Percentiles rank a stretch among this genome's conserved stretches.
Conservation (phyloP, 306 rosid genomes). For the Quercus berberidifolia region DNA sequence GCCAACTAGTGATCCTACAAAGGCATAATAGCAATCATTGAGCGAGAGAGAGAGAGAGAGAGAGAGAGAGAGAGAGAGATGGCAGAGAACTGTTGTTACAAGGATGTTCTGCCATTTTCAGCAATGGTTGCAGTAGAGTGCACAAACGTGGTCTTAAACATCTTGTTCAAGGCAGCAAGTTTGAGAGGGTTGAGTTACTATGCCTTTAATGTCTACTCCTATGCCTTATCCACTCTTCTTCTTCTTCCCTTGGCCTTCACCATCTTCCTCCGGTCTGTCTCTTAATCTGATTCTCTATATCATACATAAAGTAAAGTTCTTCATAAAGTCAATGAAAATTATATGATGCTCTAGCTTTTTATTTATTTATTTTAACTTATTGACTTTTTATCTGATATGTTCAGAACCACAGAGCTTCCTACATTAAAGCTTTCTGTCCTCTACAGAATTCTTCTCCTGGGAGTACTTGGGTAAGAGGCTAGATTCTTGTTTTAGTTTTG, state of each 20-base stretch:
- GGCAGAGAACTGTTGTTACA: conserved; percentile 19
- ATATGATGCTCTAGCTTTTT: neutral
- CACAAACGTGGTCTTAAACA: conserved; percentile 38
- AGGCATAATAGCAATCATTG: neutral
- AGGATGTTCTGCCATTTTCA: conserved; percentile 39
- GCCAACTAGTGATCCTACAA: neutral
- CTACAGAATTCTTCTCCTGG: conserved; percentile 34
- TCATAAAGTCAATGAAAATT: neutral
- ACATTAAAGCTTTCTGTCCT: conserved; percentile 27
- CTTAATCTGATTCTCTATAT: neutral
- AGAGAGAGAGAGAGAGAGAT: conserved; percentile 23
- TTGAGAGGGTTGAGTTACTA: conserved; percentile 42
- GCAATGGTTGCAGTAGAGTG: conserved; percentile 51
- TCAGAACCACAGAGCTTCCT: conserved; percentile 48
- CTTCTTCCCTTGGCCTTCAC: conserved; percentile 47
- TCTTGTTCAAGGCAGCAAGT: conserved; percentile 53
- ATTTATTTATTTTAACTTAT: neutral
- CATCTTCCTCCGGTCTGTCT: neutral
- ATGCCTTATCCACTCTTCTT: conserved; percentile 33
- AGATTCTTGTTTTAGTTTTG: neutral
- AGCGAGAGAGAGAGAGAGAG: conserved; percentile 17
- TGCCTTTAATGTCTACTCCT: conserved; percentile 50
- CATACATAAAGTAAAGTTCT: neutral
- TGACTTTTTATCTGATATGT: neutral
- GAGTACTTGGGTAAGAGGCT: conserved; percentile 42